Evolutionary conservation across 2,329 filamentous ascomycete species (phyloP).

Genomic region (Paracoccidioides brasiliensis): DNA sequence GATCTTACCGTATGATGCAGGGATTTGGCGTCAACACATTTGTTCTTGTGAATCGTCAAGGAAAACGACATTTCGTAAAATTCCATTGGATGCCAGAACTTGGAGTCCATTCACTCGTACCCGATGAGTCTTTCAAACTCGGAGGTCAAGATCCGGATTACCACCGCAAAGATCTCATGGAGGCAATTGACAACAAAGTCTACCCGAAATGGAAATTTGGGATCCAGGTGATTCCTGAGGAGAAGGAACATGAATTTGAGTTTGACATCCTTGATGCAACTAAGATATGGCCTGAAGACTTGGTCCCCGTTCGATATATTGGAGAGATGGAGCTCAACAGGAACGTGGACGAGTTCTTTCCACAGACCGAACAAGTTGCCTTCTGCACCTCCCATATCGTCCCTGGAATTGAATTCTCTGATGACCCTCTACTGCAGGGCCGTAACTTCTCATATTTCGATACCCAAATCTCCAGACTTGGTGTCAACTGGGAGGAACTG

Average conservation of each 20-base stretch:
- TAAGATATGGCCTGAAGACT: conserved; percentile 73
- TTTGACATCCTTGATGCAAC: conserved; percentile 79
- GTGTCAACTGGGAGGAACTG: conserved; percentile 62
- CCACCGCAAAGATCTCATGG: conserved; percentile 62
- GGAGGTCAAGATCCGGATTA: conserved; percentile 66
- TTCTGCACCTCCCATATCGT: conserved; percentile 74
- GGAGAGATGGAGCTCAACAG: conserved; percentile 68
- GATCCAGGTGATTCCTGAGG: conserved; percentile 64
- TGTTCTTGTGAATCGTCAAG: conserved; percentile 53
- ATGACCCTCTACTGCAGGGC: conserved; percentile 62
- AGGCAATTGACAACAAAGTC: conserved; percentile 58
- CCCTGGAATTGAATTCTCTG: conserved; percentile 62
- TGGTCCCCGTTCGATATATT: conserved; percentile 62
- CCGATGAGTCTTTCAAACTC: conserved; percentile 66
- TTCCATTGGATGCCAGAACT: conserved; percentile 64
- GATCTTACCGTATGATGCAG: conserved; percentile 73
- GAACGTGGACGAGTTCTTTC: conserved; percentile 70
- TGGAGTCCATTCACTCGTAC: conserved; percentile 63
- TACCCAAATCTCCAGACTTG: conserved; percentile 51
- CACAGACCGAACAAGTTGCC: conserved; percentile 69
- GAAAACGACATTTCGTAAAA: conserved; percentile 61
- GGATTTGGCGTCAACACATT: conserved; percentile 76
- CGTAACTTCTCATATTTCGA: conserved; percentile 51
- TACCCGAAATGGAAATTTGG: conserved; percentile 72
- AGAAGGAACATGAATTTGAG: conserved; percentile 61